Base-by-base conservation (phyloP, 768 basidiomycete genomes). In the Podaxis sp. region DNA sequence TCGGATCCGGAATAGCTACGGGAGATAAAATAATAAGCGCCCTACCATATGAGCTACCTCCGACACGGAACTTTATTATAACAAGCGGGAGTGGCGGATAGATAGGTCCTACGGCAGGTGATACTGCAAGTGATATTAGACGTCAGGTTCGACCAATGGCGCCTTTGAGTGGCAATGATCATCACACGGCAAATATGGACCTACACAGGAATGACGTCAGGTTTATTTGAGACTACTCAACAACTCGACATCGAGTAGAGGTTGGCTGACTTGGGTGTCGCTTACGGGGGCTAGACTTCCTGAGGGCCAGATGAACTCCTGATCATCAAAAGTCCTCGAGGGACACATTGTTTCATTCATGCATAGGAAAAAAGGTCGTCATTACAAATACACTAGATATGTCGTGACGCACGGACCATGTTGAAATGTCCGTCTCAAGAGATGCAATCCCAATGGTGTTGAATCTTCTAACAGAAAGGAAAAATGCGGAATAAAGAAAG, bases 371-470 rank as follows among this genome's bases (percentile, higher is more conserved):
- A 37, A 52, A 8, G 33, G 33, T 33, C 38, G 19, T 47, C 29
- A 37, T 33, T 61, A 61, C 60, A 61, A 38, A 36, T 61, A 55
- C 60, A 61, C 7, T 59, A 49, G 22, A 37, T 27, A 57, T 47
- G 57, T 36, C 24, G 56, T 49, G 51, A 60, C 38, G 38, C 47
- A 40, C 53, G 54, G 60, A 55, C 54, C 33, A 61, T 61, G 60
- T 61, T 61, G 60, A 61, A 57, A 38, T 58, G 54, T 55, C 54
- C 53, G 43, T 15, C 60, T 37, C 53, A 61, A n/a, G 13, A 24
- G 9, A 58, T 33, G n/a, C 33, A 55, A 61, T 55, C 60, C 60
- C 54, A 55, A 49, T 33, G 57, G 54, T 61, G 60, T 61, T 61
- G 54, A 61, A 61, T 61, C 51, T 17, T 54, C 36, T 51, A 59